Base-by-base conservation (phyloP, 768 basidiomycete genomes). In the Tylopilus vinaceipallidus region DNA sequence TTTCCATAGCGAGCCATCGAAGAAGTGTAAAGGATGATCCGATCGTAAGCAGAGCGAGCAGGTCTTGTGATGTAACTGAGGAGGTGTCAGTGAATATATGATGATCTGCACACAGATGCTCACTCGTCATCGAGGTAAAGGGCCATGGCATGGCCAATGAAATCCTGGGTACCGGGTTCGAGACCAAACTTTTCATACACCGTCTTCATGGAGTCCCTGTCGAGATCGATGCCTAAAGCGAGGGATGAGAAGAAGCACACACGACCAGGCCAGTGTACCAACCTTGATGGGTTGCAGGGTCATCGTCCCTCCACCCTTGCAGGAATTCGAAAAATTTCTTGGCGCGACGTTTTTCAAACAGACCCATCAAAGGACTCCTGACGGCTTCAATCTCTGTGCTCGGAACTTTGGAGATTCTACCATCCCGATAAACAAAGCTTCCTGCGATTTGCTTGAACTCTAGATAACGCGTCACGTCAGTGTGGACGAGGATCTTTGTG, bases 391-490 rank as follows among this genome's bases (percentile, higher is more conserved):
- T 85, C 75, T 98, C 95, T 6, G 93, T 98, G 63, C 88, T 88
- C 27, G 97, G 97, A 10, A 99, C 97, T 72, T 99, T 99, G 53
- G 91, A 92, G 72, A 99, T 97, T 73, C 72, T 89, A 43, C 94
- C 93, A 69, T 98, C 95, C 46, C 95, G 86, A 69, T 94, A 98
- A 51, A 99, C 97, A 71, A 88, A 99, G 66, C 91, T 94, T 46
- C 95, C 97, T 0, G 97, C 93, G 71, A 99, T 98, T 75, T 98
- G 95, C 77, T 98, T 99, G 80, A 99, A 99, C 68, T 98, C 97
- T 63, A 99, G 86, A 73, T 99, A 99, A 53, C 94, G 87, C 35
- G 91, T 95, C 54, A 99, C 97, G 66, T 99, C 94, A 56, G 97
- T 98, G 76, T 98, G 95, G 35, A 99, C 94, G 55, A 99, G 87